Conservation (phyloP, 768 basidiomycete genomes). For the Boletus pseudopeckii region DNA sequence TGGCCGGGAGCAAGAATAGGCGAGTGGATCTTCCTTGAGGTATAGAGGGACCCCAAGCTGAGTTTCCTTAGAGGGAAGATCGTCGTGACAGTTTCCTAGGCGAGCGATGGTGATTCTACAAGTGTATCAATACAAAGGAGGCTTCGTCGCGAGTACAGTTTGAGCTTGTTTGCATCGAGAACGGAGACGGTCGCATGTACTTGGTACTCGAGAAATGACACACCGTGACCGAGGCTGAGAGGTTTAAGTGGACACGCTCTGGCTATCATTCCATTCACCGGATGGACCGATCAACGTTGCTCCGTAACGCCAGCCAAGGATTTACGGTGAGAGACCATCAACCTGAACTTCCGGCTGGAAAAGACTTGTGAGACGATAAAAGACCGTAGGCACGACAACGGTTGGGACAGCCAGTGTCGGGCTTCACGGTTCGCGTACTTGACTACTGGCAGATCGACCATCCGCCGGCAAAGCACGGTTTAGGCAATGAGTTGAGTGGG, state of each 20-base stretch:
- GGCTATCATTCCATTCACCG: not conserved
- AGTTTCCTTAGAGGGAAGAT: constrained; percentile 31
- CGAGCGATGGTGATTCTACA: constrained; percentile 8
- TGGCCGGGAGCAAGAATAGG: constrained; percentile 71
- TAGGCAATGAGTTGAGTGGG: too few species aligned
- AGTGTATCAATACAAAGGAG: not conserved
- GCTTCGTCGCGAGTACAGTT: constrained; percentile 3
- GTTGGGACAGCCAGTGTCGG: not conserved
- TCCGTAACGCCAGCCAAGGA: not conserved
- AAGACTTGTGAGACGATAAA: not conserved
- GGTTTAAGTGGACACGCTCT: too few species aligned
- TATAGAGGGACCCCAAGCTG: not conserved
- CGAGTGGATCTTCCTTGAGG: constrained; percentile 17
- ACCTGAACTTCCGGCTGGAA: constrained; percentile 4
- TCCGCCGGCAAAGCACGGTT: too few species aligned
- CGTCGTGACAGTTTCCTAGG: constrained; percentile 25
- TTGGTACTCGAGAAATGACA: too few species aligned
- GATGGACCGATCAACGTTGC: not conserved
- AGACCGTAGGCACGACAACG: constrained; percentile 11
- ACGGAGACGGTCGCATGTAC: not conserved
- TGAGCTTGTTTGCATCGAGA: constrained; percentile 5
- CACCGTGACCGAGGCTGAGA: too few species aligned
- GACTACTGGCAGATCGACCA: too few species aligned
- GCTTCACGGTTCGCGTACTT: too few species aligned
- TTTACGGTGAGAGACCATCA: not conserved